Evolutionary conservation across 2,329 filamentous ascomycete genomes (phyloP).

Genomic region (Xylaria sp.): DNA sequence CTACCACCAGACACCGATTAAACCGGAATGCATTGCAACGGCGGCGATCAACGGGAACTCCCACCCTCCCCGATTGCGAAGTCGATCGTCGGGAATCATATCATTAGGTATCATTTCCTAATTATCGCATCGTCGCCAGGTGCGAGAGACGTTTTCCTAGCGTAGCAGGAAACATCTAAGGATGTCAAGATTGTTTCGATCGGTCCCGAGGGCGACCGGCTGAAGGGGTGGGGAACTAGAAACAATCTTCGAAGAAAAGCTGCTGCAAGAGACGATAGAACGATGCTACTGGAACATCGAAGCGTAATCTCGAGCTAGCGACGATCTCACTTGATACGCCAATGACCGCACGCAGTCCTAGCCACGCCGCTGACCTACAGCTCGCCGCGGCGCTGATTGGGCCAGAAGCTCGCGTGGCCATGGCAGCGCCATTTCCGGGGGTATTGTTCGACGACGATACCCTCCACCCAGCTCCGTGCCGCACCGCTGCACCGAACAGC

Average conservation of each 20-base stretch:
- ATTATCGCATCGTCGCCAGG: conserved; percentile 12
- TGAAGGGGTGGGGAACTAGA: conserved; percentile 13
- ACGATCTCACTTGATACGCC: conserved; percentile 29
- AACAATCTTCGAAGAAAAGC: conserved; percentile 3
- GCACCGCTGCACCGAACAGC: conserved; percentile 10
- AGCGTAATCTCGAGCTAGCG: conserved; percentile 23
- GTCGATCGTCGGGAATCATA: neutral
- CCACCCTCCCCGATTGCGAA: conserved; percentile 10
- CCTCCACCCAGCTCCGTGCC: conserved; percentile 9
- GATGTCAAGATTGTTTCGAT: conserved; percentile 21
- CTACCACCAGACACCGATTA: neutral
- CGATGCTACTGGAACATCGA: conserved; percentile 24
- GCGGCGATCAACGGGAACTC: conserved; percentile 11
- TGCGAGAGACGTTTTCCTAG: conserved; percentile 5
- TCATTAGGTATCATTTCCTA: conserved; percentile 19
- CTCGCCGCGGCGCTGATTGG: conserved; percentile 16
- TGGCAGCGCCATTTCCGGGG: conserved; percentile 18
- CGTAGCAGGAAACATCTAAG: conserved; percentile 16
- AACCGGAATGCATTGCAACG: conserved; percentile 8
- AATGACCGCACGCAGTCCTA: conserved; percentile 13
- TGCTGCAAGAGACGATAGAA: conserved; percentile 6
- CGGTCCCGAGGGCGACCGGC: conserved; percentile 21
- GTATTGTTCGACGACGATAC: conserved; percentile 17
- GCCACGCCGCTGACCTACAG: conserved; percentile 23
- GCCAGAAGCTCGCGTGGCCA: conserved; percentile 8